Evolutionary conservation across 202 grass and related monocot genomes (phyloP), one percentile per base, ranked within the genome.

Genomic region (Bolboschoenoplectus hybrid): DNA sequence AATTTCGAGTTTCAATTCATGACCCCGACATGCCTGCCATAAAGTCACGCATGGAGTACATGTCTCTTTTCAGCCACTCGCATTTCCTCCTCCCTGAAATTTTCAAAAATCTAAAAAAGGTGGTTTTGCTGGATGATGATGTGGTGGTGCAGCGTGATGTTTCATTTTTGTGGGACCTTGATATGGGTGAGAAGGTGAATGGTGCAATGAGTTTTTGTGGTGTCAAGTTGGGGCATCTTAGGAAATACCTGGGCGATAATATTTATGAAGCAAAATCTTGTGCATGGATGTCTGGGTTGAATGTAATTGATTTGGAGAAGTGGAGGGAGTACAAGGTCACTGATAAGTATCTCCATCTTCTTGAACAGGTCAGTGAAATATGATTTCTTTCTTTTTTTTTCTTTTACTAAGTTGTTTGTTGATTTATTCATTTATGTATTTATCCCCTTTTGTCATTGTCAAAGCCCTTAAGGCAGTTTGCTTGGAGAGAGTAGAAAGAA

Each of bases 281-380:
- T 87, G 90, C 90, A 72, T 98, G 96, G 96, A 98, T 98, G 91
- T 94, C 91, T 89, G 96, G 96, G 67, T 32, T 98, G 73, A 98
- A 98, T 87, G 84, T 96, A 50, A 85, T 98, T 86, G 88, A 94
- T 92, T 89, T 96, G 89, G 91, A 92, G 35, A 98, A 92, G 82
- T 98, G 96, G 96, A 95, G 93, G 72, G 91, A 98, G 57, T 74
- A 94, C 82, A 95, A 98, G 81, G 68, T 98, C 68, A 96, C 96
- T 47, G 85, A 91, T 82, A 94, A 85, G 69, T 98, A 95, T 87
- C 86, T 95, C 32, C 87, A 88, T 78, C 90, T 98, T 46, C 76
- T 95, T 67, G 67, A 80, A 87, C 88, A 92, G 90, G 91, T 98
- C 45, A 14, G 89, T 89, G 19, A 78, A 82, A 74, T 81, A 61